Evolutionary conservation across 257 asterid genomes (phyloP).

Genomic region (Solanum sitiens): DNA sequence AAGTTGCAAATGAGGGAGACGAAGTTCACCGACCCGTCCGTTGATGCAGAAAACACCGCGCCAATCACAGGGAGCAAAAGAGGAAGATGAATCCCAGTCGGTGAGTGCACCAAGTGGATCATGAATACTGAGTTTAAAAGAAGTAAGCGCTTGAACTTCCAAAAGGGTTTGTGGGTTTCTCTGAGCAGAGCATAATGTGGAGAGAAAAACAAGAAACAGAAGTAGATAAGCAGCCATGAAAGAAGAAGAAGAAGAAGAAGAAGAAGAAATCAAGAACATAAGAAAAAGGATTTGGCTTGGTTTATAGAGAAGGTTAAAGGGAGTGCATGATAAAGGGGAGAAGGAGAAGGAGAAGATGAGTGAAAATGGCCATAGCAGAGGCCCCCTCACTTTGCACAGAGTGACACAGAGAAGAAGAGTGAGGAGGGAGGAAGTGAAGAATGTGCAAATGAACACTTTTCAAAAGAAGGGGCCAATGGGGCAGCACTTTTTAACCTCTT

Average conservation of each 20-base stretch:
- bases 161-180: conserved; percentile 11
- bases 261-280: not conserved
- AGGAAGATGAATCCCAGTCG: conserved; percentile 43
- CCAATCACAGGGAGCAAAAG: conserved; percentile 73
- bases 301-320: not conserved
- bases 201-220: conserved; percentile 5
- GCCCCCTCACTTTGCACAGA: not conserved
- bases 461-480: conserved; percentile 5
- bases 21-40: conserved; percentile 38
- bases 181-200: conserved; percentile 7
- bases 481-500: conserved; percentile 22
- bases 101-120: conserved; percentile 48
- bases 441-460: conserved; percentile 12
- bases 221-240: conserved; percentile 9
- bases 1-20: conserved; percentile 45
- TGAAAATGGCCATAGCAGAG: conserved; percentile 9
- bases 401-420: not conserved
- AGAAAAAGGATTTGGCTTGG: not conserved
- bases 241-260: too few relatives aligned
- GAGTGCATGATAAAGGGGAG: not conserved
- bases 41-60: conserved; percentile 40
- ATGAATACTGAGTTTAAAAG: conserved; percentile 29
- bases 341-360: not conserved
- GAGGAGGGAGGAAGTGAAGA: not conserved
- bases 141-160: conserved; percentile 42